Evolutionary conservation across 495 filamentous ascomycete species (phyloP).

Genomic region (Aspergillus coremiiformis): DNA sequence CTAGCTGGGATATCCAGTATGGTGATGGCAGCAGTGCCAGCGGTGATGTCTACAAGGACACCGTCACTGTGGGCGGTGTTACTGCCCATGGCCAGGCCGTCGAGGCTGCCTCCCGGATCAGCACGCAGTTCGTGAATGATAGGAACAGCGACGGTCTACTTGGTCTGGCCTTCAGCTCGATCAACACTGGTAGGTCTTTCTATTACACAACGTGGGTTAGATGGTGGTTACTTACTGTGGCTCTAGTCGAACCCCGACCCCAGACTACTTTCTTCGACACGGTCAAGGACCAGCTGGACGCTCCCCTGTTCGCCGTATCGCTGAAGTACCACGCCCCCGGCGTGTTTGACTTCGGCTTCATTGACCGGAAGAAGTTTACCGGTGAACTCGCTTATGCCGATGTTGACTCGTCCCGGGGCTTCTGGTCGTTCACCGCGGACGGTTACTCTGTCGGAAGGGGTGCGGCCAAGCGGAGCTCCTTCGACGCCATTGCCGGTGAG

Average conservation of each 20-base stretch:
- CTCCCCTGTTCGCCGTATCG: slow-evolving; percentile 61
- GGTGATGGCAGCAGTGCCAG: slow-evolving; percentile 61
- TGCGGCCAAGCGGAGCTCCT: slow-evolving; percentile 12
- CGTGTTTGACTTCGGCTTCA: slow-evolving; percentile 67
- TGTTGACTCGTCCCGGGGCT: slow-evolving; percentile 56
- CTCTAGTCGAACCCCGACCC: slow-evolving; percentile 43
- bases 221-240: background rate
- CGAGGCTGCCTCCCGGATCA: slow-evolving; percentile 58
- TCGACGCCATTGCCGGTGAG: slow-evolving; percentile 34
- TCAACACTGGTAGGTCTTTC: slow-evolving; percentile 49
- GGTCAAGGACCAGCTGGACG: slow-evolving; percentile 48
- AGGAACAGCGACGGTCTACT: slow-evolving; percentile 60
- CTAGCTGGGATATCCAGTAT: slow-evolving; percentile 61
- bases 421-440: slow-evolving; percentile 61
- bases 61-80: slow-evolving; percentile 57
- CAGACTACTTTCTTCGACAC: slow-evolving; percentile 72
- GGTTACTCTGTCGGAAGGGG: slow-evolving; percentile 54
- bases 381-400: slow-evolving; percentile 53
- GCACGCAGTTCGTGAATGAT: slow-evolving; percentile 51
- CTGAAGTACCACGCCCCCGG: slow-evolving; percentile 59
- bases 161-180: slow-evolving; percentile 60
- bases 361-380: slow-evolving; percentile 55
- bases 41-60: slow-evolving; percentile 64
- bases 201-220: background rate
- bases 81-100: slow-evolving; percentile 60